Evolutionary conservation across 2,329 filamentous ascomycete species (phyloP).

Genomic region (Phialemoniopsis sp.): DNA sequence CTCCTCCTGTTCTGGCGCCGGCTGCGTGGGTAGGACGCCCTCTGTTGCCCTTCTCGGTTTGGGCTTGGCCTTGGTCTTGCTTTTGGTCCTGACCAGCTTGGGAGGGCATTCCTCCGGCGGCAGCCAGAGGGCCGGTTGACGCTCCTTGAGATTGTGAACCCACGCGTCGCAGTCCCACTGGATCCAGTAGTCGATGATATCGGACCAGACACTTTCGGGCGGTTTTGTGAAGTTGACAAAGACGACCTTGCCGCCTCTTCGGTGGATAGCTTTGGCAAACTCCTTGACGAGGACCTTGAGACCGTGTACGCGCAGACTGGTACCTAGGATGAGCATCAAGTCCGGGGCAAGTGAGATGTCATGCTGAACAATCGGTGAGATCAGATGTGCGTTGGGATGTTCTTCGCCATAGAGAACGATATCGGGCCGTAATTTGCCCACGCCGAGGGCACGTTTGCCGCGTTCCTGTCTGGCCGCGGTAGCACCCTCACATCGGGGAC

Average conservation of each 20-base stretch:
- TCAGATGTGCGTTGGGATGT: slow-evolving; percentile 63
- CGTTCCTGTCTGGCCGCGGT: slow-evolving; percentile 58
- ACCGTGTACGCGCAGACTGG: slow-evolving; percentile 66
- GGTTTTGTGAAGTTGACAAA: slow-evolving; percentile 73
- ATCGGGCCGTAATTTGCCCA: slow-evolving; percentile 66
- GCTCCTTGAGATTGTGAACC: slow-evolving; percentile 58
- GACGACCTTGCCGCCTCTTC: slow-evolving; percentile 62
- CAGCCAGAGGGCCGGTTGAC: slow-evolving; percentile 57
- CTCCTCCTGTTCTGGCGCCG: slow-evolving; percentile 9
- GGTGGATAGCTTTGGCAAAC: slow-evolving; percentile 68
- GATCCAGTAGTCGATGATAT: slow-evolving; percentile 70
- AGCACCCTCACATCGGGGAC: slow-evolving; percentile 60
- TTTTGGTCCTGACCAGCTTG: too few species aligned
- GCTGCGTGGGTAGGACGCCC: background rate
- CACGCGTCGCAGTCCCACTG: slow-evolving; percentile 73
- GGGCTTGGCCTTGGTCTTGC: background rate
- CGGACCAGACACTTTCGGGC: slow-evolving; percentile 67
- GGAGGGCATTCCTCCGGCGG: slow-evolving; percentile 24
- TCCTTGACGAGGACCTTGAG: slow-evolving; percentile 67
- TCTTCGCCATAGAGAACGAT: slow-evolving; percentile 74
- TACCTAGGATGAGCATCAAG: slow-evolving; percentile 66
- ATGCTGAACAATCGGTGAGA: slow-evolving; percentile 64
- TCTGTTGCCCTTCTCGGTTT: background rate
- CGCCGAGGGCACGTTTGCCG: slow-evolving; percentile 63
- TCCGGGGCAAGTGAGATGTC: slow-evolving; percentile 63